phyloP scores from a whole-genome alignment of 2,329 filamentous ascomycete species.

The Fusarium siculi region DNA sequence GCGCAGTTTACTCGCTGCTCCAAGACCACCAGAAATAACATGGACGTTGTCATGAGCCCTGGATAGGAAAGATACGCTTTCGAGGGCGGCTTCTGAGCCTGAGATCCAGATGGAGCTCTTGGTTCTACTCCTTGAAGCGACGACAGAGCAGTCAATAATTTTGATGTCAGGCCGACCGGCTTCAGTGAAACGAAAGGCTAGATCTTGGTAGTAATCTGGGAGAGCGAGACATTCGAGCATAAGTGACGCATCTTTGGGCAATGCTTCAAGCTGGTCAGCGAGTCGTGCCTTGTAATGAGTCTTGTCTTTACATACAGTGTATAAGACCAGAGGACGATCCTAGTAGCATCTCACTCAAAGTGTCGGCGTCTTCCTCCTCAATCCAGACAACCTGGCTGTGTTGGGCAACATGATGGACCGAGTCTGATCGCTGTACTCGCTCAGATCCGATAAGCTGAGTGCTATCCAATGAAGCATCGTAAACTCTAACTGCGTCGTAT shows the following conservation, averaged over 20 bases:
- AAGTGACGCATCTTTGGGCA: not conserved
- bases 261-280: not conserved
- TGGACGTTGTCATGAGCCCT: not conserved
- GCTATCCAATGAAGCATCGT: rapidly evolving
- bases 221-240: rapidly evolving
- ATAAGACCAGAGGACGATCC: rapidly evolving
- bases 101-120: not conserved
- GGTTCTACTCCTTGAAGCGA: not conserved
- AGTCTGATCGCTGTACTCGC: rapidly evolving
- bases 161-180: not conserved
- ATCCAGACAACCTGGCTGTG: not conserved
- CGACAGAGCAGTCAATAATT: rapidly evolving
- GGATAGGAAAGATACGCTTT: rapidly evolving
- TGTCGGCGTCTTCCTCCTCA: not conserved
- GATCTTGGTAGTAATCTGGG: not conserved
- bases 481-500: rapidly evolving
- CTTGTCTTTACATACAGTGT: not conserved
- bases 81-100: not conserved
- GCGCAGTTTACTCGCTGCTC: not conserved
- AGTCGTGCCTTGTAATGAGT: rapidly evolving
- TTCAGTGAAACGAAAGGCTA: not conserved
- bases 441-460: rapidly evolving
- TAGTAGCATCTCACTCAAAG: rapidly evolving
- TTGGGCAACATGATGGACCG: not conserved
- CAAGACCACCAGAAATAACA: not conserved